Conservation (phyloP, 1,284 basidiomycete species). For the Malassezia arunalokei region DNA sequence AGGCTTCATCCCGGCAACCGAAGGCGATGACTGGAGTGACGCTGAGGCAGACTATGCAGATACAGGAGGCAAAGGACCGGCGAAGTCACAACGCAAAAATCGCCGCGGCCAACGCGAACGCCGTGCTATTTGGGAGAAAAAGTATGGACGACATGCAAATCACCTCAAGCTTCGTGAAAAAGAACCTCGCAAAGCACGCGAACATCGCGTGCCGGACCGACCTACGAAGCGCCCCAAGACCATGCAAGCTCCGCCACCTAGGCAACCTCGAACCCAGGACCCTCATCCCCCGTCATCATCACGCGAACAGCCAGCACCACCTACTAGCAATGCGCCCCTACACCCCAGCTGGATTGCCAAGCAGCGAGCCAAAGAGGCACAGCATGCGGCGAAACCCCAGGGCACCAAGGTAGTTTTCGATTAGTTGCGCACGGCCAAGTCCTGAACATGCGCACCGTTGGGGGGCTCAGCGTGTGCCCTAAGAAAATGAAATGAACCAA, state of each 20-base stretch:
- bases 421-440: background rate
- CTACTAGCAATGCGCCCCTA: background rate
- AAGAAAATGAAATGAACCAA: no score
- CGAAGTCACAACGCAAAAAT: conserved; percentile 14
- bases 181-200: conserved; percentile 1
- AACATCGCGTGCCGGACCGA: background rate
- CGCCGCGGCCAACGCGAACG: conserved; percentile 16
- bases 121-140: conserved; percentile 18
- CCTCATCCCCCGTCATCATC: background rate
- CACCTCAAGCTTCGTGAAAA: conserved; percentile 13
- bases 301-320: background rate
- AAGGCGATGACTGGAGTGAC: conserved; percentile 14
- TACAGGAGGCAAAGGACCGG: conserved; percentile 4
- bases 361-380: conserved; percentile 8
- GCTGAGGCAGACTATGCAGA: conserved; percentile 14
- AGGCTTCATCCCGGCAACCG: conserved; percentile 9
- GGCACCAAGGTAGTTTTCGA: conserved; percentile 15
- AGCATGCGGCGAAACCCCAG: background rate
- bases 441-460: background rate
- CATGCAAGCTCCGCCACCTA: background rate
- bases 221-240: background rate
- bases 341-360: conserved; percentile 16
- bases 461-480: no score
- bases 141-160: conserved; percentile 12
- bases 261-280: background rate